Evolutionary conservation across 306 rosid genomes (phyloP).

Genomic region (Abrus precatorius): DNA sequence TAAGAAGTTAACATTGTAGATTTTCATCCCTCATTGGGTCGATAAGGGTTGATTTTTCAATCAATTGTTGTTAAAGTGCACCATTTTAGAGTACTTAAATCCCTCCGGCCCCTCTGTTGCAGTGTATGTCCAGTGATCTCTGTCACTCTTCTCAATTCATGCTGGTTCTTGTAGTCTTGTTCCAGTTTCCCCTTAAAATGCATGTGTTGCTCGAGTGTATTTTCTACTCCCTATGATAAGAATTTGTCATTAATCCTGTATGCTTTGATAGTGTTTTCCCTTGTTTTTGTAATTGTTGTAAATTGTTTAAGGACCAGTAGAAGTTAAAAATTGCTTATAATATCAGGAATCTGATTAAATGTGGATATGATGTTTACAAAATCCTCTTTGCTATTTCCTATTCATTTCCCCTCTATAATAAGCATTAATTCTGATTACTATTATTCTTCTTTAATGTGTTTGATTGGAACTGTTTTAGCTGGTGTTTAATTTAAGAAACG

Average conservation of each 20-base stretch:
- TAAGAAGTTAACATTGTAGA: background rate
- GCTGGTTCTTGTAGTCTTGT: background rate
- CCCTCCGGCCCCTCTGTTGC: background rate
- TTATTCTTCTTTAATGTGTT: no score
- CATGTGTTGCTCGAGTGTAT: background rate
- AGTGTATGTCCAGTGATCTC: background rate
- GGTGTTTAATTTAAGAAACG: no score
- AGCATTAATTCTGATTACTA: no score
- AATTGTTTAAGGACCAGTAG: background rate
- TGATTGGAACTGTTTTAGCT: no score
- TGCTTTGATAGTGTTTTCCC: background rate
- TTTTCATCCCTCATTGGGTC: slow-evolving; percentile 4
- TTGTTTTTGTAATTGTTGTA: background rate
- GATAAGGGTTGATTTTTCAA: background rate
- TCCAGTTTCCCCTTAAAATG: slow-evolving; percentile 8
- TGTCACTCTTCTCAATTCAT: background rate
- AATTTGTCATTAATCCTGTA: background rate
- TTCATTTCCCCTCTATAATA: no score
- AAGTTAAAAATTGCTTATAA: no score
- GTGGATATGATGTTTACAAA: no score
- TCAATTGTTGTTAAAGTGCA: background rate
- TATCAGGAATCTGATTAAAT: no score
- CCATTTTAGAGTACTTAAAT: slow-evolving; percentile 2
- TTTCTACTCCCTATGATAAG: background rate
- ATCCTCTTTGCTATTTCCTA: no score